Percentiles rank a stretch among this genome's conserved stretches.
phyloP scores from a whole-genome alignment of 1,284 basidiomycete species.

The Malassezia brasiliensis region DNA sequence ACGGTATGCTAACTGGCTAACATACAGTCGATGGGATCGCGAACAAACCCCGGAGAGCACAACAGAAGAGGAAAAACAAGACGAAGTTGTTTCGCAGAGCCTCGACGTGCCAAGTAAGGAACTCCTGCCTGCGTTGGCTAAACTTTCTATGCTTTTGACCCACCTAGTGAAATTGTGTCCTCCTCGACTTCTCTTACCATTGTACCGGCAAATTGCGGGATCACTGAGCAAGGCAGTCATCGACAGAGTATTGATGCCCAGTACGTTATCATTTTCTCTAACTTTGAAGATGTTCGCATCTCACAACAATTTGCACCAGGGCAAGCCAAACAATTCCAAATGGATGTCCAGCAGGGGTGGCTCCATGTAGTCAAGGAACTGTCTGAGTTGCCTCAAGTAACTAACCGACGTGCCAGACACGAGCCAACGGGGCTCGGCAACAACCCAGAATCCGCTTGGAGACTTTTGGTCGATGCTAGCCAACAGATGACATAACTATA shows the following conservation, averaged over 20 bases:
- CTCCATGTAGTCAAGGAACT: constrained; percentile 27
- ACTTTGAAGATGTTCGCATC: constrained; percentile 12
- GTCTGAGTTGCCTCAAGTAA: neutral
- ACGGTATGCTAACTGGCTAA: constrained; percentile 1
- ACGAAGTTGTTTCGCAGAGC: neutral
- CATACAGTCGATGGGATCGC: constrained; percentile 20
- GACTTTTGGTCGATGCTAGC: constrained; percentile 10
- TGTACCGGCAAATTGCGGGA: constrained; percentile 29
- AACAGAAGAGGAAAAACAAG: neutral
- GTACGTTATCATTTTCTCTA: constrained; percentile 2
- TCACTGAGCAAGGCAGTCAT: constrained; percentile 23
- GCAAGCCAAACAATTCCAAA: constrained; percentile 17
- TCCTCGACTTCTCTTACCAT: constrained; percentile 18
- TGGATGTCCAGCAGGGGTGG: constrained; percentile 34
- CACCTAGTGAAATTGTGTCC: constrained; percentile 32
- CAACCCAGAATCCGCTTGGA: constrained; percentile 27
- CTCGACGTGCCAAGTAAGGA: constrained; percentile 23
- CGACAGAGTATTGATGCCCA: constrained; percentile 36
- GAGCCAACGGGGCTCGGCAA: constrained; percentile 20
- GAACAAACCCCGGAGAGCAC: neutral
- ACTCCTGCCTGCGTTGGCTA: constrained; percentile 29
- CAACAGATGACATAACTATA: neutral
- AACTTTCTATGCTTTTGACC: constrained; percentile 30
- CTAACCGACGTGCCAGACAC: neutral
- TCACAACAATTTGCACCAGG: constrained; percentile 6